These are phyloP conservation scores for Eucalyptus paniculata DNA, from an alignment of 345 rosid species.

Conservation along the genomic window DNA sequence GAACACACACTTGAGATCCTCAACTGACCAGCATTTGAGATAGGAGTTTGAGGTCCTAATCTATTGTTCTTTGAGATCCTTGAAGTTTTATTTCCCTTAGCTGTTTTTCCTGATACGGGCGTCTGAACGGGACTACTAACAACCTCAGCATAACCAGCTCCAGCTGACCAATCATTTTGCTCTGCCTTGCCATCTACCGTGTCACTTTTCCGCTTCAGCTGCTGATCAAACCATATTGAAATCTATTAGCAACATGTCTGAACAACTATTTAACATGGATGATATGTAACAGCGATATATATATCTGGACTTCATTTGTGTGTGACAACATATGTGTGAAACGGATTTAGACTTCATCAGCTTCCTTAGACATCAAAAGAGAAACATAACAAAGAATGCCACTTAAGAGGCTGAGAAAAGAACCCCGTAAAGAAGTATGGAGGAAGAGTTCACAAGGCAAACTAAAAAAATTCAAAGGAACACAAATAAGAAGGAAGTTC, in stretches of 20 bases:
- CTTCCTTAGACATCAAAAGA: background rate
- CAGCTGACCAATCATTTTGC: slow-evolving; percentile 32
- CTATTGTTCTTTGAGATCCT: slow-evolving; percentile 49
- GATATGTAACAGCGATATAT: background rate
- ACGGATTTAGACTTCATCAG: background rate
- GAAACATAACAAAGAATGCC: background rate
- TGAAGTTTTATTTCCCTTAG: slow-evolving; percentile 51
- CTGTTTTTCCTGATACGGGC: slow-evolving; percentile 65
- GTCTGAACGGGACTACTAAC: slow-evolving; percentile 50
- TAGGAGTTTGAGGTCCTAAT: slow-evolving; percentile 47
- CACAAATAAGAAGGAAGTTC: background rate
- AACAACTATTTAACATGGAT: background rate
- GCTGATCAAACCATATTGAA: slow-evolving; percentile 16
- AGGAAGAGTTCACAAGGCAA: background rate
- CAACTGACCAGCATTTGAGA: slow-evolving; percentile 53
- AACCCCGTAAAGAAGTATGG: background rate
- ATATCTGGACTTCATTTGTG: background rate
- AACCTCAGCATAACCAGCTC: slow-evolving; percentile 34
- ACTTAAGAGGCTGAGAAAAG: background rate
- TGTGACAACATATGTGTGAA: background rate
- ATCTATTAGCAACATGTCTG: background rate
- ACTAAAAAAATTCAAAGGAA: background rate
- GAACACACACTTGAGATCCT: background rate
- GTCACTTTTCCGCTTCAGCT: slow-evolving; percentile 73
- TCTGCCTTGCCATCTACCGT: slow-evolving; percentile 37